Conservation (phyloP, 306 rosid species). For the Pyrus pyrifolia region DNA sequence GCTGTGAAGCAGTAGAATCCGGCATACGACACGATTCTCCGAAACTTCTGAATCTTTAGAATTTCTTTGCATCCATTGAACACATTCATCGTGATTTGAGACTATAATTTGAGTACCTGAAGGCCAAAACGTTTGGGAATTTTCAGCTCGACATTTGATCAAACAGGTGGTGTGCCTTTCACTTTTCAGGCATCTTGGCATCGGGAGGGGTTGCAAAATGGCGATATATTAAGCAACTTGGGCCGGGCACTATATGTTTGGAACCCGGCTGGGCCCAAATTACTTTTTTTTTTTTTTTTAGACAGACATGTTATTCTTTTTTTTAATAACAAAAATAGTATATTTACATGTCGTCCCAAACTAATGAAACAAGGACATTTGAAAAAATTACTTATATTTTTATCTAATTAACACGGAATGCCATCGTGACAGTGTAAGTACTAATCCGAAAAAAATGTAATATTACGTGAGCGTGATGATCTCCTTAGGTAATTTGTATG, state of each 20-base stretch:
- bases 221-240: not conserved
- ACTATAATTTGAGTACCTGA: constrained; percentile 12
- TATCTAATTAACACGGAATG: accelerated
- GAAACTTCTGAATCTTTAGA: constrained; percentile 72
- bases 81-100: constrained; percentile 15
- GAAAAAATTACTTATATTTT: too few relatives aligned
- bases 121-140: not conserved
- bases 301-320: too few relatives aligned
- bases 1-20: constrained; percentile 79
- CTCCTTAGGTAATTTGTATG: too few relatives aligned
- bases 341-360: accelerated
- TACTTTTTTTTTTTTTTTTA: too few relatives aligned
- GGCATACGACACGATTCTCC: constrained; percentile 67
- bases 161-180: constrained; percentile 14
- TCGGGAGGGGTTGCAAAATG: not conserved
- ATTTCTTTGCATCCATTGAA: constrained; percentile 50
- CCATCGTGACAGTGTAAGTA: too few relatives aligned
- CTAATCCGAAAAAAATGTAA: too few relatives aligned
- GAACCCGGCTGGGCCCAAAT: not conserved
- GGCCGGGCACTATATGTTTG: not conserved
- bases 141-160: constrained; percentile 20
- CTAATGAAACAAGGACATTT: too few relatives aligned
- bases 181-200: not conserved
- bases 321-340: too few relatives aligned
- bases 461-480: too few relatives aligned